These are phyloP conservation scores for Gastrolobium villosum DNA, from an alignment of 306 rosid species.

Conservation along the genomic window DNA sequence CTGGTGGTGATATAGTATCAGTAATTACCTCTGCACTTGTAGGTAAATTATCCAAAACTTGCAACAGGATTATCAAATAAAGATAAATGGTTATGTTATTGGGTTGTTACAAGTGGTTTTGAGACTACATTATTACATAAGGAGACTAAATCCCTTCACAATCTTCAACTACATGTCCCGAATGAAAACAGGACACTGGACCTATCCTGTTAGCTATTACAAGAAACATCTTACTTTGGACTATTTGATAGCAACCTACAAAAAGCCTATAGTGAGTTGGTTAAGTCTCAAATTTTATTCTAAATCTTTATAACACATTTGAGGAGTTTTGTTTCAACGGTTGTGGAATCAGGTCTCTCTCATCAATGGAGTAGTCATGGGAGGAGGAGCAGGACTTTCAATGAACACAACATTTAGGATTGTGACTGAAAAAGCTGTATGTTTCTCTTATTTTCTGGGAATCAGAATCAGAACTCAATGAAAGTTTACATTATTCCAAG, in stretches of 20 bases:
- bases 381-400: slow-evolving; percentile 48
- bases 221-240: slow-evolving; percentile 23
- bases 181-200: slow-evolving; percentile 43
- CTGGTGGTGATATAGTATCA: slow-evolving; percentile 17
- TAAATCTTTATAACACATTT: background rate
- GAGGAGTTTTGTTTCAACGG: background rate
- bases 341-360: slow-evolving; percentile 33
- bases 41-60: slow-evolving; percentile 16
- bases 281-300: background rate
- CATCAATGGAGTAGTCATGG: slow-evolving; percentile 47
- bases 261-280: slow-evolving; percentile 33
- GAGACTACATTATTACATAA: no score
- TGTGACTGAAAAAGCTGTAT: slow-evolving; percentile 46
- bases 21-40: slow-evolving; percentile 5
- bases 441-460: background rate
- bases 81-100: no score
- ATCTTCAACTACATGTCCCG: no score
- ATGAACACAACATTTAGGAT: slow-evolving; percentile 41
- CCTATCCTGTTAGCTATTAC: background rate
- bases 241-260: slow-evolving; percentile 31
- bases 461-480: background rate
- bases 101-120: no score
- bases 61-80: no score
- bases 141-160: no score
- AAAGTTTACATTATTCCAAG: no score